Conservation (phyloP, 2,329 filamentous ascomycete species). For the Fonsecaea pedrosoi region DNA sequence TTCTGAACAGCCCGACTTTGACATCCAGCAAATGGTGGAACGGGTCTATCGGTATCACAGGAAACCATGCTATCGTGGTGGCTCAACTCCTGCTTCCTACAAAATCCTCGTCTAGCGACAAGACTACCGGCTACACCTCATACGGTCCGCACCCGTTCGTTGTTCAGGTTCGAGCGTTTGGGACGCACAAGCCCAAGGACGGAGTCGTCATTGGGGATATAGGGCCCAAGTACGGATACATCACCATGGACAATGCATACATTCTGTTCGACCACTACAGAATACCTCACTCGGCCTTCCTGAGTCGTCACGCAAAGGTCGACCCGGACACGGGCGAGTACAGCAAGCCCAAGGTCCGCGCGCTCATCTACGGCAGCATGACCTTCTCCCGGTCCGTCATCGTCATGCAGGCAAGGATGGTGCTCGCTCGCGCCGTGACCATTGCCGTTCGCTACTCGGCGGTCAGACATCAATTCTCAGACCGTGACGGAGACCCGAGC, state of each 20-base stretch:
- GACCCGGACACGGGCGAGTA: constrained; percentile 55
- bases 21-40: constrained; percentile 64
- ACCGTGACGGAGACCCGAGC: constrained; percentile 49
- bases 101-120: constrained; percentile 35
- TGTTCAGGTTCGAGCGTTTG: constrained; percentile 57
- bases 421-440: constrained; percentile 60
- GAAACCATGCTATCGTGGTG: constrained; percentile 61
- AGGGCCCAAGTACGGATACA: constrained; percentile 62
- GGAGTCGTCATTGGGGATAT: constrained; percentile 62
- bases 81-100: constrained; percentile 57
- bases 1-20: constrained; percentile 51
- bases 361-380: constrained; percentile 58
- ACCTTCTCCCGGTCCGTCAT: constrained; percentile 53
- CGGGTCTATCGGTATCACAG: constrained; percentile 58
- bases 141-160: constrained; percentile 54
- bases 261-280: constrained; percentile 59
- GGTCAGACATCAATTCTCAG: constrained; percentile 57
- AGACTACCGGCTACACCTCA: constrained; percentile 28
- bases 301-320: constrained; percentile 56
- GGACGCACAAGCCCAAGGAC: constrained; percentile 55
- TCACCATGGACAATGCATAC: constrained; percentile 61
- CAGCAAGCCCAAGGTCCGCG: constrained; percentile 54
- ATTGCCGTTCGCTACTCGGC: constrained; percentile 59
- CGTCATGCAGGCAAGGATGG: constrained; percentile 55
- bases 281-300: constrained; percentile 56